Evolutionary conservation across 805 yeast species (phyloP), one percentile per base, ranked within the genome.

Genomic region (Cyberlindnera xylosilytica): DNA sequence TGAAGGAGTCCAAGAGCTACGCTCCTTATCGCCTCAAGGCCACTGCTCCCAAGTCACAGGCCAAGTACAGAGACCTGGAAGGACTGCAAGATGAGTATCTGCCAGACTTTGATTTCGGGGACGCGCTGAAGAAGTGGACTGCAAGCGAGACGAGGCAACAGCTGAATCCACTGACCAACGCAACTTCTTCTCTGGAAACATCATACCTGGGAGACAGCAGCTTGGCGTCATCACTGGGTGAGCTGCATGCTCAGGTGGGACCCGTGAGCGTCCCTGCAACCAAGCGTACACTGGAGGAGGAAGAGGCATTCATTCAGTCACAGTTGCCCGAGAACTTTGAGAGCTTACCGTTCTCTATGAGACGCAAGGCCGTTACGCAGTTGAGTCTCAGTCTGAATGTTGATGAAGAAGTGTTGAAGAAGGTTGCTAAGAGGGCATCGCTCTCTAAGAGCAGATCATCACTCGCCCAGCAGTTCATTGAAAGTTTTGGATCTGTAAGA

Each of bases 81-180:
- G 89, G 87, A 1, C 65, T 83, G 50, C 83, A 80, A 53, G 91
- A 84, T 58, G 93, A 86, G 55, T 85, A 84, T 53, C 73, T 86
- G 13, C 91, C 91, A 0, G 86, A 82, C 36, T 66, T 85, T 22
- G 81, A 81, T 52, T 81, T 80, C 47, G 65, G 60, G n/a, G 54
- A 70, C 31, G 70, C 74, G 20, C 61, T 78, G 1, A 60, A 65
- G 38, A 65, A 67, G 41, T 80, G 85, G 85, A 8, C n/a, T 10
- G n/a, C n/a, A 26, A 10, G n/a, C 10, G n/a, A 26, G n/a, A 8
- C 7, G 24, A 22, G 10, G 10, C 24, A 7, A 7, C 10, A 8
- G 24, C 7, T 10, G 24, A 22, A 7, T 10, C 7, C 24, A 7
- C 24, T 22, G 10, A 26, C 29, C n/a, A 26, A 26, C n/a, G n/a